Conservation (phyloP, 257 asterid species). For the Lycium barbarum region DNA sequence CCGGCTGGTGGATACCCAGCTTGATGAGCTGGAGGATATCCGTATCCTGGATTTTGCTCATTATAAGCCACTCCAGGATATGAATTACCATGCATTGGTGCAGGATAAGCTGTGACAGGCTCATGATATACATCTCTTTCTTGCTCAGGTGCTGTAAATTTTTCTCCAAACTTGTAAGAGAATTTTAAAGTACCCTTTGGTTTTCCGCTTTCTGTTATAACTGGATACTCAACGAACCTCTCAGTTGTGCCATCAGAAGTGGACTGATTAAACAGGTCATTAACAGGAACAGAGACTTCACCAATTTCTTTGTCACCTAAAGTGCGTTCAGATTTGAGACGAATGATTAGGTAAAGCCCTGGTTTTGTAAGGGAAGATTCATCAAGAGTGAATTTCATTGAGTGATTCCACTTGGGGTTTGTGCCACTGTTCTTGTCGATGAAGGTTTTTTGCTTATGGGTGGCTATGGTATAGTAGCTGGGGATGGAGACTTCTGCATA, state of each 20-base stretch:
- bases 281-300: conserved; percentile 57
- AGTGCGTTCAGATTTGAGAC: conserved; percentile 56
- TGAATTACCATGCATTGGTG: conserved; percentile 32
- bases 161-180: conserved; percentile 71
- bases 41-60: conserved; percentile 48
- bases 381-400: conserved; percentile 48
- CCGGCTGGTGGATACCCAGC: conserved; percentile 34
- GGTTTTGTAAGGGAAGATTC: conserved; percentile 66
- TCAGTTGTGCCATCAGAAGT: conserved; percentile 30
- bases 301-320: conserved; percentile 66
- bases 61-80: conserved; percentile 45
- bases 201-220: conserved; percentile 61
- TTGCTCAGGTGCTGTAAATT: conserved; percentile 42
- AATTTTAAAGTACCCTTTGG: conserved; percentile 72
- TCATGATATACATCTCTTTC: conserved; percentile 39
- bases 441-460: conserved; percentile 38
- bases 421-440: conserved; percentile 48
- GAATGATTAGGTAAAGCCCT: conserved; percentile 54
- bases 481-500: conserved; percentile 37
- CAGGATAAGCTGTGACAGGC: conserved; percentile 68
- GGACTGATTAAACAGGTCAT: conserved; percentile 50
- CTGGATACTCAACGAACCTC: conserved; percentile 56
- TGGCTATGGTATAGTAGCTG: neutral
- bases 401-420: conserved; percentile 49
- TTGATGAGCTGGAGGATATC: conserved; percentile 38